A percentile compares a stretch with the other conserved stretches of the same genome.
phyloP scores from a whole-genome alignment of 306 rosid genomes.

The Fragaria nilgerrensis region DNA sequence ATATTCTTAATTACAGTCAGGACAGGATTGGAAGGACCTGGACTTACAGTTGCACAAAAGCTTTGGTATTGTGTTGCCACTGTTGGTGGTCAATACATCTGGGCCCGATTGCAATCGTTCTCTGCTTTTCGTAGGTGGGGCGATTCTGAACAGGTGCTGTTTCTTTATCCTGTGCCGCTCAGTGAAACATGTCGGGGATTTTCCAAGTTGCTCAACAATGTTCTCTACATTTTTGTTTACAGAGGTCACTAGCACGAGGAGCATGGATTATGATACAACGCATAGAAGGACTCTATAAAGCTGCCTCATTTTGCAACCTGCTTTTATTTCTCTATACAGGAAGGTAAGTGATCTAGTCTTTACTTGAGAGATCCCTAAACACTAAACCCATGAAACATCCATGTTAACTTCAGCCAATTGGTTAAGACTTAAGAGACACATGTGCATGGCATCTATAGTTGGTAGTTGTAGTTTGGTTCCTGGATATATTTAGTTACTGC shows the following conservation, averaged over 20 bases:
- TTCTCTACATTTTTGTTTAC: slow-evolving; percentile 28
- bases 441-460: not conserved
- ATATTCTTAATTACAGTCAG: slow-evolving; percentile 52
- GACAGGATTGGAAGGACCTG: slow-evolving; percentile 97
- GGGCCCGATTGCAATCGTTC: slow-evolving; percentile 93
- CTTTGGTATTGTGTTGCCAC: slow-evolving; percentile 89
- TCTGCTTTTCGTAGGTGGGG: slow-evolving; percentile 99
- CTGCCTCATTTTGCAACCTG: slow-evolving; percentile 92
- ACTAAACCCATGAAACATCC: slow-evolving; percentile 3
- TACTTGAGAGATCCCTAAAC: not conserved
- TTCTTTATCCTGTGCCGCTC: slow-evolving; percentile 1
- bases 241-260: slow-evolving; percentile 87
- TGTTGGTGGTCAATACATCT: slow-evolving; percentile 94
- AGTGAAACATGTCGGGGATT: slow-evolving; percentile 1
- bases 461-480: not conserved
- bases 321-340: slow-evolving; percentile 96
- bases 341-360: slow-evolving; percentile 47
- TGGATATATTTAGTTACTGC: not conserved
- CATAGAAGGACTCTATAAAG: slow-evolving; percentile 85
- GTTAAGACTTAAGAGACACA: not conserved
- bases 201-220: slow-evolving; percentile 20
- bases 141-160: slow-evolving; percentile 90
- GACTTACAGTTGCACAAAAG: slow-evolving; percentile 88
- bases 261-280: slow-evolving; percentile 78
- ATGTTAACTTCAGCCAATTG: not conserved